Percentiles rank a stretch among this genome's conserved stretches.
These are phyloP conservation scores for Beauveria asiatica DNA, from an alignment of 2,329 filamentous ascomycete species.

Conservation along the genomic window DNA sequence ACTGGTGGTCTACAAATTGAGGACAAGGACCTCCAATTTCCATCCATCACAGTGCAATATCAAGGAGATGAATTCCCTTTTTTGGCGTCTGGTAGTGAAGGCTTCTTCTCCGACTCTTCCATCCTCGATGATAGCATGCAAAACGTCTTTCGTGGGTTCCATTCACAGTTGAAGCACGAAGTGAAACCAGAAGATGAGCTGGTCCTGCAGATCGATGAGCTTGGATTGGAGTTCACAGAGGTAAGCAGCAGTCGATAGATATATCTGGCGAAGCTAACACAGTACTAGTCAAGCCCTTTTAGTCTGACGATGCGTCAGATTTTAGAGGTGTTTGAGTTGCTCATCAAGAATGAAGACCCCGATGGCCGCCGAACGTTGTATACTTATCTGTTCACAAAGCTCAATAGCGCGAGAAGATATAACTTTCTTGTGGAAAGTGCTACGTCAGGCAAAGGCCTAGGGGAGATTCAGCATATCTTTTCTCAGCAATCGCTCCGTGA, in stretches of 20 bases:
- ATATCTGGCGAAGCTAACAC: constrained; percentile 18
- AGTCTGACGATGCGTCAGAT: constrained; percentile 32
- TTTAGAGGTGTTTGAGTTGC: constrained; percentile 33
- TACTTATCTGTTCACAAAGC: constrained; percentile 33
- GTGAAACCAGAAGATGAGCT: constrained; percentile 38
- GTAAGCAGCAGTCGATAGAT: constrained; percentile 22
- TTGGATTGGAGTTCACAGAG: constrained; percentile 45
- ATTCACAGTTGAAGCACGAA: constrained; percentile 37
- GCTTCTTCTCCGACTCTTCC: constrained; percentile 37
- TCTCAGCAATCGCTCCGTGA: constrained; percentile 2
- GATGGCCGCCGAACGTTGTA: constrained; percentile 31
- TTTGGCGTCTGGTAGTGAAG: constrained; percentile 26
- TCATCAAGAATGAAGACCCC: constrained; percentile 36
- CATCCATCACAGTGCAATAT: constrained; percentile 33
- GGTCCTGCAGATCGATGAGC: constrained; percentile 42
- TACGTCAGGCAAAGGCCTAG: constrained; percentile 31
- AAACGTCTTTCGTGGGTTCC: constrained; percentile 35
- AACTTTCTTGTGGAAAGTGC: constrained; percentile 34
- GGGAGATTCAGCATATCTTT: constrained; percentile 33
- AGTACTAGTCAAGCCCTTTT: constrained; percentile 26
- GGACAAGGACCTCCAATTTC: constrained; percentile 17
- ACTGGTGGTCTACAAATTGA: constrained; percentile 7
- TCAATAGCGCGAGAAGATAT: constrained; percentile 30
- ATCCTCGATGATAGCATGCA: constrained; percentile 37
- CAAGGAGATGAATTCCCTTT: constrained; percentile 35